These are phyloP conservation scores for Sugiyamaella sp. DNA, from an alignment of 1,139 yeast species.

Conservation along the genomic window DNA sequence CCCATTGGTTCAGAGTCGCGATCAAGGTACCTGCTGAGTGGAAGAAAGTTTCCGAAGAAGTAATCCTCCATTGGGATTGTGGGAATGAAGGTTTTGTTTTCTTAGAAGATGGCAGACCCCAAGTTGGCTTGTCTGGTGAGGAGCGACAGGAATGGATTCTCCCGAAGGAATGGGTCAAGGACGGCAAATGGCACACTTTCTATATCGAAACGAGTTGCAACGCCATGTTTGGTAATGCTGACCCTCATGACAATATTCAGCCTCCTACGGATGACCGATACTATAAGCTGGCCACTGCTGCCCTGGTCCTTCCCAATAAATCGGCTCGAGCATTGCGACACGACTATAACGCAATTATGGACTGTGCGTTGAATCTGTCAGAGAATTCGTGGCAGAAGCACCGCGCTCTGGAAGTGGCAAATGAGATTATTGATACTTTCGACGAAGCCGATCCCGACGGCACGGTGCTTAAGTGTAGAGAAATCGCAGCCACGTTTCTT, in stretches of 20 bases:
- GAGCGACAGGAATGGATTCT: constrained; percentile 78
- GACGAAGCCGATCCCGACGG: constrained; percentile 54
- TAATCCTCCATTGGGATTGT: constrained; percentile 83
- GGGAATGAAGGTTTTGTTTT: constrained; percentile 85
- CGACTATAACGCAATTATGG: constrained; percentile 86
- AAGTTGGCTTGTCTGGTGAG: constrained; percentile 85
- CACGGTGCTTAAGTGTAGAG: constrained; percentile 62
- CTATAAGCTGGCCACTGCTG: constrained; percentile 69
- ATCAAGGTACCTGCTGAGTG: constrained; percentile 59
- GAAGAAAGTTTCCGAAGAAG: constrained; percentile 41
- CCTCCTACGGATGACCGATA: constrained; percentile 70
- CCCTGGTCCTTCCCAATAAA: constrained; percentile 78
- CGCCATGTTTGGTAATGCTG: constrained; percentile 84
- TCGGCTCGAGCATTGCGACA: constrained; percentile 77
- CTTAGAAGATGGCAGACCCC: constrained; percentile 63
- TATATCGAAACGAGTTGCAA: constrained; percentile 91
- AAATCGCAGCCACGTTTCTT: constrained; percentile 63
- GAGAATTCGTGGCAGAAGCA: constrained; percentile 79
- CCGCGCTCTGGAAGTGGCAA: constrained; percentile 76
- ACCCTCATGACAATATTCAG: constrained; percentile 48
- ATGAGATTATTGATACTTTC: constrained; percentile 78
- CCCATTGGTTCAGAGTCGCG: constrained; percentile 85
- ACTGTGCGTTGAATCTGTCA: constrained; percentile 83
- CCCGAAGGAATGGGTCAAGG: constrained; percentile 56
- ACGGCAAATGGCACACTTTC: constrained; percentile 53